Percentiles rank a stretch among this genome's conserved stretches.
phyloP scores from a whole-genome alignment of 495 filamentous ascomycete genomes.

The Penicillium pancosmium region DNA sequence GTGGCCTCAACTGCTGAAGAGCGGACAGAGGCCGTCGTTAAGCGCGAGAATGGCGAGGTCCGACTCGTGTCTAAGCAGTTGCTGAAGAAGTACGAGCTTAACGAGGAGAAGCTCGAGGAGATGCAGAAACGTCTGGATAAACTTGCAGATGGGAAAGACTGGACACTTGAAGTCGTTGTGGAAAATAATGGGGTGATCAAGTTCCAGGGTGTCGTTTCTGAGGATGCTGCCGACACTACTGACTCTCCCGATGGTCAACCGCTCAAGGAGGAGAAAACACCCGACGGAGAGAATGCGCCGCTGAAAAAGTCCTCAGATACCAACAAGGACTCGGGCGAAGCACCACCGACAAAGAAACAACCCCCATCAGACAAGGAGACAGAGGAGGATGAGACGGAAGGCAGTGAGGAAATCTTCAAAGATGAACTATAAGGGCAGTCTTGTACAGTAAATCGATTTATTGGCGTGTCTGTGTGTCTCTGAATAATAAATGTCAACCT shows the following conservation, averaged over 20 bases:
- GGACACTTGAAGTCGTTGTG: conserved; percentile 52
- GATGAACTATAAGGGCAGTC: conserved; percentile 53
- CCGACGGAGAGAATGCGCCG: neutral
- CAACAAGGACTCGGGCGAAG: conserved; percentile 9
- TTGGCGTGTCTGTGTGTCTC: neutral
- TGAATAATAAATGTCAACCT: no score
- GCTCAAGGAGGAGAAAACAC: neutral
- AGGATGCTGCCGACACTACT: conserved; percentile 17
- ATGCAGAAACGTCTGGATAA: conserved; percentile 58
- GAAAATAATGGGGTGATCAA: conserved; percentile 53
- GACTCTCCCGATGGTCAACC: neutral
- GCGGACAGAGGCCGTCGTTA: conserved; percentile 54
- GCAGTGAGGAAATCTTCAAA: conserved; percentile 56
- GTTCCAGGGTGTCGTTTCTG: conserved; percentile 42
- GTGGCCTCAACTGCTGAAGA: conserved; percentile 43
- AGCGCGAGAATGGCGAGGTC: conserved; percentile 59
- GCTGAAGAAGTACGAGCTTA: conserved; percentile 69
- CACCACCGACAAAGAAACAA: conserved; percentile 14
- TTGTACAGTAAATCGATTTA: conserved; percentile 16
- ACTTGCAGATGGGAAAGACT: conserved; percentile 46
- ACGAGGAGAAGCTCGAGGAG: conserved; percentile 65
- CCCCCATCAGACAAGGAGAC: conserved; percentile 18
- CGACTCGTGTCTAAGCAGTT: conserved; percentile 59
- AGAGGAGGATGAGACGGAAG: conserved; percentile 27
- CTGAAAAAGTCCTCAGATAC: neutral